Evolutionary conservation across 1,284 basidiomycete genomes (phyloP), one percentile per base, ranked within the genome.

Genomic region (Ceratobasidium sp.): DNA sequence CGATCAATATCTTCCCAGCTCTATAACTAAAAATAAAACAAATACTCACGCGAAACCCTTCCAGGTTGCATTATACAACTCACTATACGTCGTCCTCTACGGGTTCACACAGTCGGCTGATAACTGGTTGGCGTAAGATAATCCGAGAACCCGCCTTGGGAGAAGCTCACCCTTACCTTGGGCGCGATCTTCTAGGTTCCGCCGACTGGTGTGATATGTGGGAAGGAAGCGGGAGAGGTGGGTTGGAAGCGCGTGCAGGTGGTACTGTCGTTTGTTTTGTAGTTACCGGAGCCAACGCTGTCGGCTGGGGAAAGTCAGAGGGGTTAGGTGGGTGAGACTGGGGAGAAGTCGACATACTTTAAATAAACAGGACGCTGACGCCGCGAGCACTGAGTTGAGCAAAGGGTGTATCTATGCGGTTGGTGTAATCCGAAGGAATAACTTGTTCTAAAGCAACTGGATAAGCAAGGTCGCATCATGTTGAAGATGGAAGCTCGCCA

Each of bases 91-190:
- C 76, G 83, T 81, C 64, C 81, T 82, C 79, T 86, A 86, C 19
- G 79, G 83, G 83, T 11, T 77, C 76, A 2, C 79, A 11, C 78
- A 2, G 81, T 75, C n/a, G 78, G 78, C 79, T 93, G 91, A 79
- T 90, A 93, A 15, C 82, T 82, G 6, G 88, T 88, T 0, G 73
- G 83, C 2, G 85, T 77, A 78, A 92, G 92, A 81, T 88, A 88
- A 79, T 88, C 86, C 33, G 89, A 90, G 82, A 91, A 91, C 6
- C 90, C 90, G 71, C 89, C 90, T 27, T 89, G 89, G 31, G 83
- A 85, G 84, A 91, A 90, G 80, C 80, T 83, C 75, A 91, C 86
- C 77, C 91, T 91, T 15, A 87, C 87, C 14, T 76, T 73, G 81
- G 90, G 91, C 48, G n/a, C n/a, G n/a, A 78, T 78, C 2, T 77